Percentiles rank a stretch among this genome's conserved stretches.
Conservation (phyloP, 768 basidiomycete genomes). For the Tricholoma saponaceum region DNA sequence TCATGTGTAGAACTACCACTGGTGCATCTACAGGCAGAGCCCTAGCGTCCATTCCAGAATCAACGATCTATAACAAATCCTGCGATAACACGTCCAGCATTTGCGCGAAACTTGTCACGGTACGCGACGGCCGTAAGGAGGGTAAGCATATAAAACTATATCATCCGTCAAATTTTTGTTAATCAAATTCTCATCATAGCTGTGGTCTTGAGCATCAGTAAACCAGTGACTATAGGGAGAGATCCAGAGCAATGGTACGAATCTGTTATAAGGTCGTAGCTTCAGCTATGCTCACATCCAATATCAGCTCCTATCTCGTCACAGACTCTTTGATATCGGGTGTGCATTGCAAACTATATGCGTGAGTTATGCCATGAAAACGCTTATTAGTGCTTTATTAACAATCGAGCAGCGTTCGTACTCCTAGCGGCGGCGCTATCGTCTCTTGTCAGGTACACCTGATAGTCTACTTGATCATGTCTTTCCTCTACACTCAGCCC, state of each 20-base stretch:
- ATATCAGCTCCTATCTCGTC: slow-evolving; percentile 58
- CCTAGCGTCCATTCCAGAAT: background rate
- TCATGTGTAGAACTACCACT: background rate
- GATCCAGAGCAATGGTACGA: slow-evolving; percentile 63
- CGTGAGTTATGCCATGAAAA: slow-evolving; percentile 38
- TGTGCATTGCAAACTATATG: slow-evolving; percentile 76
- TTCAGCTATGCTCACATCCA: background rate
- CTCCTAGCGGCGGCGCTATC: slow-evolving; percentile 67
- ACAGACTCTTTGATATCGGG: slow-evolving; percentile 61
- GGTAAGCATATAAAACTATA: slow-evolving; percentile 32
- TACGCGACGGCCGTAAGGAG: slow-evolving; percentile 60
- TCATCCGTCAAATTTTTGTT: background rate
- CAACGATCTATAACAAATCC: background rate
- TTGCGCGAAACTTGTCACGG: slow-evolving; percentile 73
- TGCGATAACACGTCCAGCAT: slow-evolving; percentile 27
- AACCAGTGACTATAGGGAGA: slow-evolving; percentile 66
- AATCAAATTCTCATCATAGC: slow-evolving; percentile 30
- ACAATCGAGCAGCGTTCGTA: slow-evolving; percentile 48
- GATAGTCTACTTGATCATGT: background rate
- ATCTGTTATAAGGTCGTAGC: background rate
- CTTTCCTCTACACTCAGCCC: background rate
- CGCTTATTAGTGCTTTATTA: background rate
- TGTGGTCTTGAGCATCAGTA: slow-evolving; percentile 54
- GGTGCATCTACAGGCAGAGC: background rate
- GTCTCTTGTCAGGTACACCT: slow-evolving; percentile 71